These are phyloP conservation scores for Naganishia onofrii DNA, from an alignment of 768 basidiomycete species.

Conservation along the genomic window DNA sequence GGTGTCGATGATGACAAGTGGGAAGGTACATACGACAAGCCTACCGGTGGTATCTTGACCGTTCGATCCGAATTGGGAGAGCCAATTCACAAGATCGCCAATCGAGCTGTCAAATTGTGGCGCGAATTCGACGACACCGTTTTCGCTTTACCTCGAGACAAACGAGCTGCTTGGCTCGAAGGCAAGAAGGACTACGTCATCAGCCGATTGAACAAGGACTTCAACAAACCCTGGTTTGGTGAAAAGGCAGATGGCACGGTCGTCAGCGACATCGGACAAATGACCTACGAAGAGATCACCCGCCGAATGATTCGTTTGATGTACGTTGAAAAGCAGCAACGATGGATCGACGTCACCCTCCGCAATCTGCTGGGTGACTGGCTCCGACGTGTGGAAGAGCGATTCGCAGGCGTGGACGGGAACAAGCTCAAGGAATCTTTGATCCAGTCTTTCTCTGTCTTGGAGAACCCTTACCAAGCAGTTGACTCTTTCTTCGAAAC, in stretches of 20 bases:
- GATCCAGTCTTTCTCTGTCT: constrained; percentile 73
- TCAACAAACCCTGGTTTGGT: constrained; percentile 81
- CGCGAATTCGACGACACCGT: constrained; percentile 97
- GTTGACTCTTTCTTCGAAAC: constrained; percentile 76
- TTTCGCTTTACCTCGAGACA: constrained; percentile 93
- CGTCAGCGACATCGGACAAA: constrained; percentile 82
- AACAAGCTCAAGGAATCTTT: constrained; percentile 73
- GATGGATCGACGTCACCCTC: constrained; percentile 89
- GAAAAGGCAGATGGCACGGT: constrained; percentile 87
- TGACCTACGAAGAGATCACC: constrained; percentile 97
- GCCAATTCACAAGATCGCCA: constrained; percentile 99
- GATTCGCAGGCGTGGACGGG: constrained; percentile 85
- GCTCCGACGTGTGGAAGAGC: constrained; percentile 90
- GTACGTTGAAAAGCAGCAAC: constrained; percentile 84
- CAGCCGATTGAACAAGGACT: constrained; percentile 86
- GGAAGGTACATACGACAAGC: constrained; percentile 88
- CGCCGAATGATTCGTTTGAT: constrained; percentile 88
- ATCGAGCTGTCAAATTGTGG: constrained; percentile 94
- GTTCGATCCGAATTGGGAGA: constrained; percentile 97
- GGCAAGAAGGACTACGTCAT: constrained; percentile 88
- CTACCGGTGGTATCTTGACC: constrained; percentile 92
- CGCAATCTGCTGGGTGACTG: constrained; percentile 95
- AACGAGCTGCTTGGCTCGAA: constrained; percentile 79
- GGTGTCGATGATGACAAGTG: constrained; percentile 84
- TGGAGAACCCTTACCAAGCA: constrained; percentile 70